Evolutionary conservation across 768 basidiomycete species (phyloP).

Genomic region (Dioszegia crocea): DNA sequence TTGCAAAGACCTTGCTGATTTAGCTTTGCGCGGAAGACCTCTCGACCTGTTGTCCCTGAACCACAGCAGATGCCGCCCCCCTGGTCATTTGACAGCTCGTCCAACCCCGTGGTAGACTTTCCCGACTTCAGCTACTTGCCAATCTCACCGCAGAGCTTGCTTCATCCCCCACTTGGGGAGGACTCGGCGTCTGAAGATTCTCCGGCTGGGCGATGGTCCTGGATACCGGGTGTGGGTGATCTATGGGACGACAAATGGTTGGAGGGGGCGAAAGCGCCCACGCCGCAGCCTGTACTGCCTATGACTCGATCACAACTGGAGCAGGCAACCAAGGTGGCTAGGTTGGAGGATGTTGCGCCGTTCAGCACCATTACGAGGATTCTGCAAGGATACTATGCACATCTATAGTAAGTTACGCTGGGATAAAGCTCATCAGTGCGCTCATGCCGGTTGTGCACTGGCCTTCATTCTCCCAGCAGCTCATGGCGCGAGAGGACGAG

Average conservation of each 20-base stretch:
- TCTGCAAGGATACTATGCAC: conserved; percentile 22
- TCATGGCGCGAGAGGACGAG: conserved; percentile 26
- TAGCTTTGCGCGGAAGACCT: too few relatives aligned
- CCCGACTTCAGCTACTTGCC: conserved; percentile 10
- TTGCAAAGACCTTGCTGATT: too few relatives aligned
- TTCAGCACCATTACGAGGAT: conserved; percentile 20
- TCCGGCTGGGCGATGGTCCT: conserved; percentile 6
- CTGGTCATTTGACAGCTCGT: too few relatives aligned
- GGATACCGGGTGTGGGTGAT: conserved; percentile 8
- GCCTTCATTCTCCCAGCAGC: conserved; percentile 33
- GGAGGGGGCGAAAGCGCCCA: neutral
- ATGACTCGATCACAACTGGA: neutral
- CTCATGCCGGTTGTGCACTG: conserved; percentile 32
- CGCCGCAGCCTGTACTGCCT: neutral
- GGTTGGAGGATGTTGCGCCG: conserved; percentile 22
- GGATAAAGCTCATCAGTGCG: conserved; percentile 9
- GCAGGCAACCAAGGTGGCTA: neutral
- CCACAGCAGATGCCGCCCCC: too few relatives aligned
- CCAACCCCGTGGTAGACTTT: neutral
- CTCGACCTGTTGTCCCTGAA: too few relatives aligned
- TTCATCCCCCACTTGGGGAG: conserved; percentile 8
- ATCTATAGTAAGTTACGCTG: conserved; percentile 26
- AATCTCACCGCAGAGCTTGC: conserved; percentile 8
- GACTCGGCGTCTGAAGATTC: conserved; percentile 6
- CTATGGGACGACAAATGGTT: neutral